Percentiles rank a stretch among this genome's conserved stretches.
These are phyloP conservation scores for Penicillium soppii DNA, from an alignment of 495 filamentous ascomycete species.

Conservation along the genomic window DNA sequence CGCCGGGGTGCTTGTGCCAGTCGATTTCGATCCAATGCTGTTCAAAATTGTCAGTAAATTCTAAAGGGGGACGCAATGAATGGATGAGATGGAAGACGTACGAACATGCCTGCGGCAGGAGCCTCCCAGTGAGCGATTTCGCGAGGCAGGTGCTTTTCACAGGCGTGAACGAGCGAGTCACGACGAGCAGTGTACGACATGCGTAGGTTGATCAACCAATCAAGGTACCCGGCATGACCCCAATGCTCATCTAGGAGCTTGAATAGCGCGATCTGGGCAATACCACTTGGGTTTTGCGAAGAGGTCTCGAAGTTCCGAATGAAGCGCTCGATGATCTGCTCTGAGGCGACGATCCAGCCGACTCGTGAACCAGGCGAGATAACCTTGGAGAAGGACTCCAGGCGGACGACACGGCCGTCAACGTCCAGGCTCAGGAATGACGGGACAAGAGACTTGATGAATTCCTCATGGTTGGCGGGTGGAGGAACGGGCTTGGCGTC, in stretches of 20 bases:
- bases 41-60: slow-evolving; percentile 13
- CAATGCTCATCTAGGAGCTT: slow-evolving; percentile 91
- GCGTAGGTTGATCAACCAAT: slow-evolving; percentile 87
- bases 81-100: slow-evolving; percentile 45
- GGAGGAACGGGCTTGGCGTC: slow-evolving; percentile 49
- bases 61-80: slow-evolving; percentile 3
- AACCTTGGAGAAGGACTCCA: slow-evolving; percentile 71
- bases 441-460: slow-evolving; percentile 59
- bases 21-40: slow-evolving; percentile 85
- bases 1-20: slow-evolving; percentile 67
- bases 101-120: slow-evolving; percentile 96
- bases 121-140: slow-evolving; percentile 80
- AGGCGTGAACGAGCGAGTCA: slow-evolving; percentile 76
- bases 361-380: slow-evolving; percentile 59
- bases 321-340: slow-evolving; percentile 80
- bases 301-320: slow-evolving; percentile 73
- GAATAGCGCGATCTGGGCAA: slow-evolving; percentile 78
- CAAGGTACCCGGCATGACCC: slow-evolving; percentile 88
- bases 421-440: slow-evolving; percentile 61
- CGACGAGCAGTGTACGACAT: slow-evolving; percentile 77
- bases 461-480: slow-evolving; percentile 55
- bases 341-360: slow-evolving; percentile 69
- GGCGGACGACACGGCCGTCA: slow-evolving; percentile 66
- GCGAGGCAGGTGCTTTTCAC: slow-evolving; percentile 73
- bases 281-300: slow-evolving; percentile 79